A percentile compares a stretch with the other conserved stretches of the same genome.
Conservation (phyloP, 2,329 filamentous ascomycete genomes). For the Diaporthe batatas region DNA sequence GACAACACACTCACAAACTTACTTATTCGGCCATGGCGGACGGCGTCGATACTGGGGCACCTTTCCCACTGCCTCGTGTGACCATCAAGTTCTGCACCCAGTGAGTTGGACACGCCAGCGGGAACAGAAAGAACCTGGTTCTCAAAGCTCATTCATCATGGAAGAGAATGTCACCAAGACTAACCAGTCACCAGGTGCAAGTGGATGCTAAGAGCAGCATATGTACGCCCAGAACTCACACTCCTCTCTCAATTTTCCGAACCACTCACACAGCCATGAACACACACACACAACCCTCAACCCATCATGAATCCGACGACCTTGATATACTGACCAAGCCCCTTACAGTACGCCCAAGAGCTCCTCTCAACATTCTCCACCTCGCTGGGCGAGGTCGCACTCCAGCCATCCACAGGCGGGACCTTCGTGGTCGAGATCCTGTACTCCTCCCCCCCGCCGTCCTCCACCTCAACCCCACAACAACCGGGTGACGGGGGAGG, state of each 20-base stretch:
- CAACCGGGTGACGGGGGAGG: background rate
- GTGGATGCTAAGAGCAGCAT: slow-evolving; percentile 90
- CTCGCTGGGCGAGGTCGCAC: slow-evolving; percentile 85
- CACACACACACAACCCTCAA: background rate
- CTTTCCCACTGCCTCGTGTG: slow-evolving; percentile 74
- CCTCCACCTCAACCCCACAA: slow-evolving; percentile 34
- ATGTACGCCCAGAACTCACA: slow-evolving; percentile 67
- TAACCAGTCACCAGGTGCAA: slow-evolving; percentile 72
- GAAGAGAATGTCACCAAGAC: background rate
- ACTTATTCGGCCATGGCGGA: slow-evolving; percentile 44
- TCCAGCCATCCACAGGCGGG: slow-evolving; percentile 88
- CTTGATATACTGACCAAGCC: background rate
- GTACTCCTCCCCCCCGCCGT: slow-evolving; percentile 46
- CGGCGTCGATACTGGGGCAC: slow-evolving; percentile 40
- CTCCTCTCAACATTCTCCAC: slow-evolving; percentile 92
- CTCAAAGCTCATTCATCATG: background rate
- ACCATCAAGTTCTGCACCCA: slow-evolving; percentile 92
- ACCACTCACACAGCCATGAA: background rate
- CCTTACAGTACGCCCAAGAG: slow-evolving; percentile 86
- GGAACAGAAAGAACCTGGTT: no score
- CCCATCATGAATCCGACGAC: background rate
- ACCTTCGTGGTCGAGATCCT: slow-evolving; percentile 81
- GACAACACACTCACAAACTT: slow-evolving; percentile 5
- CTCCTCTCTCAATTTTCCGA: no score
- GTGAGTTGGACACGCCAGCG: slow-evolving; percentile 15